Evolutionary conservation across 2,329 filamentous ascomycete genomes (phyloP).

Genomic region (Monilinia laxa): DNA sequence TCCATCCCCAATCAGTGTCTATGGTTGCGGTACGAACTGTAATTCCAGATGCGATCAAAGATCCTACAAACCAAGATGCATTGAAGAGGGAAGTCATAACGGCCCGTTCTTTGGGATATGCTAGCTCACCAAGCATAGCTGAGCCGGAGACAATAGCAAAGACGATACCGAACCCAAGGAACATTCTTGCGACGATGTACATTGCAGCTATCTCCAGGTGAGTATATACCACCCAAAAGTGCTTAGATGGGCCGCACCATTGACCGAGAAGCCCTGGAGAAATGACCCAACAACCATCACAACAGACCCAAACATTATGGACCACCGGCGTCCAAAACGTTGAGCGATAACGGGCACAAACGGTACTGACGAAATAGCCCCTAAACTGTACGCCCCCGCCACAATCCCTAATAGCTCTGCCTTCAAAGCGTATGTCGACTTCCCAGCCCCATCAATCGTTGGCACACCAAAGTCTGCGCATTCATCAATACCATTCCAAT

Average conservation of each 20-base stretch:
- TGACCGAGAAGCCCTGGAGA: conserved; percentile 49
- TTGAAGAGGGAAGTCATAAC: conserved; percentile 56
- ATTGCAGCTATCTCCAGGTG: conserved; percentile 44
- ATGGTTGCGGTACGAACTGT: conserved; percentile 48
- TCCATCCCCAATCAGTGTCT: conserved; percentile 44
- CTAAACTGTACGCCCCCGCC: conserved; percentile 53
- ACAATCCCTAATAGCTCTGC: conserved; percentile 27
- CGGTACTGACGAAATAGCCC: conserved; percentile 54
- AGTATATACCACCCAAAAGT: conserved; percentile 37
- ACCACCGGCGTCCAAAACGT: conserved; percentile 50
- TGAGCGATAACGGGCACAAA: conserved; percentile 54
- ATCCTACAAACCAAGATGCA: conserved; percentile 47
- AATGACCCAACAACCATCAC: conserved; percentile 56
- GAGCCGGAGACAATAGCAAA: conserved; percentile 54
- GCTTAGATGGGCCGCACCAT: conserved; percentile 30
- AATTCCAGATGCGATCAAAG: conserved; percentile 40
- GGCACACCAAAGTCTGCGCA: conserved; percentile 12
- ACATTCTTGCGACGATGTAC: conserved; percentile 53
- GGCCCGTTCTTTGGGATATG: conserved; percentile 54
- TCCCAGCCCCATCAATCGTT: conserved; percentile 16
- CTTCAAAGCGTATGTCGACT: conserved; percentile 1
- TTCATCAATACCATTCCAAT: neutral
- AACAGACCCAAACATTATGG: conserved; percentile 55
- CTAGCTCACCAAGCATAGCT: conserved; percentile 53
- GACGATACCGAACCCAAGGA: conserved; percentile 54